Percentiles rank a stretch among this genome's conserved stretches.
Conservation (phyloP, 768 basidiomycete genomes). For the Hemileccinum rubropunctum region DNA sequence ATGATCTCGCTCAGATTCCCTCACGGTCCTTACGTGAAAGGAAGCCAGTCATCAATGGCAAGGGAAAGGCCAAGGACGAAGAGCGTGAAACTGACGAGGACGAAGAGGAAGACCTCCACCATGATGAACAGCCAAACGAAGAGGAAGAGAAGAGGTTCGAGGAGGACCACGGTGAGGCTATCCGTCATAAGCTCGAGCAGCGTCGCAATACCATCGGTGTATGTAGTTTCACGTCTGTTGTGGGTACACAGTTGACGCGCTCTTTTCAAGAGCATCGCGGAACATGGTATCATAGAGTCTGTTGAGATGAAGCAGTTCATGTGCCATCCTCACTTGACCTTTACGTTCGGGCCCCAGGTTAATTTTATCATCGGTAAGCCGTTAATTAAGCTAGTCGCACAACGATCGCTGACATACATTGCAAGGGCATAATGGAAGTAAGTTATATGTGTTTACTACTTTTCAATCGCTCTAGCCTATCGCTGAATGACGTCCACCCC, state of each 20-base stretch:
- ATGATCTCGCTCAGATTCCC: conserved; percentile 29
- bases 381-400: not conserved
- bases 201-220: conserved; percentile 39
- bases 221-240: conserved; percentile 43
- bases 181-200: conserved; percentile 53
- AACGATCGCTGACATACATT: conserved; percentile 1
- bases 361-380: conserved; percentile 91
- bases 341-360: conserved; percentile 88
- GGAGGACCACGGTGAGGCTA: conserved; percentile 51
- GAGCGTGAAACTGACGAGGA: conserved; percentile 29
- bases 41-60: conserved; percentile 30
- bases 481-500: not conserved
- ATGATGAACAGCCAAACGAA: conserved; percentile 40
- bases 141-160: conserved; percentile 69
- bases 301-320: conserved; percentile 93
- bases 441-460: conserved; percentile 34
- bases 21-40: conserved; percentile 24
- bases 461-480: not conserved
- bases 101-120: conserved; percentile 33
- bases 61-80: conserved; percentile 30
- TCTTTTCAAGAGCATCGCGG: conserved; percentile 62
- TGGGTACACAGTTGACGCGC: not conserved
- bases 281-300: conserved; percentile 83
- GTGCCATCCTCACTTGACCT: conserved; percentile 85
- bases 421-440: conserved; percentile 89